A percentile compares a stretch with the other conserved stretches of the same genome.
Evolutionary conservation across 371 early-diverging fungal genomes (phyloP).

Genomic region (Phascolomyces articulosus): DNA sequence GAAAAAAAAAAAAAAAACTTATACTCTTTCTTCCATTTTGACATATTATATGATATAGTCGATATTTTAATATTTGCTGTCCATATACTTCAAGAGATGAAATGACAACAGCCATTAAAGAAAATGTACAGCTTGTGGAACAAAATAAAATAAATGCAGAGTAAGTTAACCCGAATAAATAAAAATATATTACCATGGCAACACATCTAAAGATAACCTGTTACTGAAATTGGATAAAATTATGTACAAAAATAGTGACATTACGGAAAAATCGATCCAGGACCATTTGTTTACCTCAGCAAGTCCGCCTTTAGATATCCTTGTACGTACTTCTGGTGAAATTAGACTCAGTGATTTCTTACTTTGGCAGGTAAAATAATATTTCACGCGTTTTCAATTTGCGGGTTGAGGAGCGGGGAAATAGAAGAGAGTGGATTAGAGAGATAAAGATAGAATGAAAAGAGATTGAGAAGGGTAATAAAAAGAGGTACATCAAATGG

Average conservation of each 20-base stretch:
- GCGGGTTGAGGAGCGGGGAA: not conserved
- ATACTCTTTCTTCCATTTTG: not conserved
- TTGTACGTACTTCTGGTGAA: conserved; percentile 98
- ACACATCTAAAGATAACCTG: not conserved
- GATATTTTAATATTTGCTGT: conserved; percentile 91
- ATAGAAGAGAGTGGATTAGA: not conserved
- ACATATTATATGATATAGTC: conserved; percentile 48
- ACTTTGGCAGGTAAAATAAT: conserved; percentile 83
- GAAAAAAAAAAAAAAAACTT: not conserved
- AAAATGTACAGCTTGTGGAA: conserved; percentile 56
- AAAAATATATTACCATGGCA: too few relatives aligned
- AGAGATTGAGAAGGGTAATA: too few relatives aligned
- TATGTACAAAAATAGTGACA: conserved; percentile 55
- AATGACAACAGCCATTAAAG: conserved; percentile 68
- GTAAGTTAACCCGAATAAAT: conserved; percentile 31
- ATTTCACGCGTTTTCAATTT: not conserved
- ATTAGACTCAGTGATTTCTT: conserved; percentile 96
- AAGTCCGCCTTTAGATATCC: conserved; percentile 88
- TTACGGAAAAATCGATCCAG: conserved; percentile 67
- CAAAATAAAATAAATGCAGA: conserved; percentile 52
- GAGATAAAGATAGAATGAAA: not conserved
- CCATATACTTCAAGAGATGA: conserved; percentile 98
- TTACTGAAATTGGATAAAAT: not conserved
- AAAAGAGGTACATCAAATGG: too few relatives aligned
- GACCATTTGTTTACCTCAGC: conserved; percentile 68